Evolutionary conservation across 495 filamentous ascomycete species (phyloP).

Genomic region (Aspergillus baeticus): DNA sequence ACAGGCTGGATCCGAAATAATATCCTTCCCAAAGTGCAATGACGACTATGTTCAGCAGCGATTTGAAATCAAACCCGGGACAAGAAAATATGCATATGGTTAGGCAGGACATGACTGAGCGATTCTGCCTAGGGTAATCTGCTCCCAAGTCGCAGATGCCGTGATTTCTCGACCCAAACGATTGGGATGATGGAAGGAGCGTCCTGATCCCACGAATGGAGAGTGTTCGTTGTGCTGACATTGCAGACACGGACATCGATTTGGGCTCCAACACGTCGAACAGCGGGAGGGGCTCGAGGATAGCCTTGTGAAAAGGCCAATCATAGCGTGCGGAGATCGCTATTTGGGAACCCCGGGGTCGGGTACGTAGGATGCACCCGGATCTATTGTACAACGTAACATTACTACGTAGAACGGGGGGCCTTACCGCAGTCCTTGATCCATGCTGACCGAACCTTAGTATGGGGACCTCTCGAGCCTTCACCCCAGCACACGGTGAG

Average conservation of each 20-base stretch:
- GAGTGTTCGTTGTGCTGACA: not conserved
- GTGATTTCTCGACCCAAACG: not conserved
- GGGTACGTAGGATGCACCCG: not conserved
- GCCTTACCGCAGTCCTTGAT: slow-evolving; percentile 4
- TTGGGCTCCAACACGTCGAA: not conserved
- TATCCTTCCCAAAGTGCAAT: no score
- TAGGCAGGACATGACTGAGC: no score
- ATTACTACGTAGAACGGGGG: slow-evolving; percentile 5
- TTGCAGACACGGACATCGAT: not conserved
- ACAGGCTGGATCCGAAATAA: no score
- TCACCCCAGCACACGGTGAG: slow-evolving; percentile 12
- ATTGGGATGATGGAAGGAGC: not conserved
- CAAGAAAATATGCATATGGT: no score
- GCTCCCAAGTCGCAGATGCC: not conserved
- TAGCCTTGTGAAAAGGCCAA: slow-evolving; percentile 5
- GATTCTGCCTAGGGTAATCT: no score
- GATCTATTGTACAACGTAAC: not conserved
- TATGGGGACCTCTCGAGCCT: not conserved
- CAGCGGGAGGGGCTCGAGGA: not conserved
- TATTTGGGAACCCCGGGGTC: slow-evolving; percentile 1
- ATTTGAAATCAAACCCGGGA: no score
- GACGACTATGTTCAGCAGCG: no score
- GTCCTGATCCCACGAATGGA: not conserved
- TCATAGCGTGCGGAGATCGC: slow-evolving; percentile 1
- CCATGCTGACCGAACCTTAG: slow-evolving; percentile 9